Conservation (phyloP, 176 grass and related monocot species). For the Bonia amplexicaulis region DNA sequence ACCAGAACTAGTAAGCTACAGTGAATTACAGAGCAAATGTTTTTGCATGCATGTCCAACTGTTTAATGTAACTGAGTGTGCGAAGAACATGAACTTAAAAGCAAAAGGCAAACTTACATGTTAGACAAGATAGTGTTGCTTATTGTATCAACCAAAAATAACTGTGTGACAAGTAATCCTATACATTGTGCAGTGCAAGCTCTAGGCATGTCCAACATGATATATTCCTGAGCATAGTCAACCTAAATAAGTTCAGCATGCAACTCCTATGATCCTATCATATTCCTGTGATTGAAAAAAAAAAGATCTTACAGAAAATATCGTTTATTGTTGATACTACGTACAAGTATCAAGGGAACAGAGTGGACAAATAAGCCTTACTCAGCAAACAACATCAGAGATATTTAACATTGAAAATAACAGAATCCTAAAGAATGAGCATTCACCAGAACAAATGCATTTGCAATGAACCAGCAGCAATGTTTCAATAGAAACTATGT, state of each 20-base stretch:
- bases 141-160: neutral
- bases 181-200: neutral
- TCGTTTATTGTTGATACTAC: neutral
- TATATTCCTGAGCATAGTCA: neutral
- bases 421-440: neutral
- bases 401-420: constrained; percentile 3
- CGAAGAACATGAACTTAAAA: neutral
- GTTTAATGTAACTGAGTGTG: neutral
- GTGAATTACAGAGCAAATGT: neutral
- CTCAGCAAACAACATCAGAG: neutral
- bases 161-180: neutral
- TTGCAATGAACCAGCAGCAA: neutral
- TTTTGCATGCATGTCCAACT: neutral
- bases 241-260: neutral
- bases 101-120: neutral
- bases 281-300: neutral
- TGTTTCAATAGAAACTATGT: neutral
- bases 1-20: neutral
- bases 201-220: neutral
- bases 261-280: neutral
- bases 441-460: neutral
- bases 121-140: neutral
- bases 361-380: neutral
- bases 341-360: neutral
- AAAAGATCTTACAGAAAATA: neutral